A percentile compares a stretch with the other conserved stretches of the same genome.
These are phyloP conservation scores for Scheffersomyces insectosa DNA, from an alignment of 1,139 yeast species.

Conservation along the genomic window DNA sequence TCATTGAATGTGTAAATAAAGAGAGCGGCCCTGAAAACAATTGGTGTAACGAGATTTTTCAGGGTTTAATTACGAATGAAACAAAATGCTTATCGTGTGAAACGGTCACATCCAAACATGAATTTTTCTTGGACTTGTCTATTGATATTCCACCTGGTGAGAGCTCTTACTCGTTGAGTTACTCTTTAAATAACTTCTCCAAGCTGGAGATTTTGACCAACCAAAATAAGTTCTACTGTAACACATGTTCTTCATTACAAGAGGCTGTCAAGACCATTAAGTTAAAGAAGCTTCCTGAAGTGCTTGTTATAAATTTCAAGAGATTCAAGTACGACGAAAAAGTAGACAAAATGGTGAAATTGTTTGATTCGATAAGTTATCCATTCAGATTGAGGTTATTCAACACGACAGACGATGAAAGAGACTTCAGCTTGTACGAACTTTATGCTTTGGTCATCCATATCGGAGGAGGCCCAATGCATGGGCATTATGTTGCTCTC, in stretches of 20 bases:
- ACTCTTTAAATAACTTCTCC: constrained; percentile 76
- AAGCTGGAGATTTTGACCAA: constrained; percentile 84
- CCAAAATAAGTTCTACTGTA: constrained; percentile 91
- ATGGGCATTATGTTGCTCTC: constrained; percentile 90
- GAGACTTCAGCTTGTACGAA: constrained; percentile 59
- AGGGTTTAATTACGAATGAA: constrained; percentile 83
- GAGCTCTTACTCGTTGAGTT: constrained; percentile 64
- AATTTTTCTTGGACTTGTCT: constrained; percentile 81
- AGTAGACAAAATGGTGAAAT: constrained; percentile 77
- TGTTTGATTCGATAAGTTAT: constrained; percentile 82
- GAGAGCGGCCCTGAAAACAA: constrained; percentile 35
- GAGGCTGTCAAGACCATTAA: constrained; percentile 95
- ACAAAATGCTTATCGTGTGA: constrained; percentile 92
- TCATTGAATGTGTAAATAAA: constrained; percentile 66
- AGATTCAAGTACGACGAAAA: constrained; percentile 89
- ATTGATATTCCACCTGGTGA: constrained; percentile 77
- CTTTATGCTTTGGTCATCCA: constrained; percentile 86
- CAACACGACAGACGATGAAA: constrained; percentile 59
- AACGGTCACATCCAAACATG: constrained; percentile 80
- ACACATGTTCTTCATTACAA: constrained; percentile 84
- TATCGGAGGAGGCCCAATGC: constrained; percentile 97
- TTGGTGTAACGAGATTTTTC: constrained; percentile 74
- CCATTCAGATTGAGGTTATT: constrained; percentile 73
- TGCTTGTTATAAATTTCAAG: constrained; percentile 81
- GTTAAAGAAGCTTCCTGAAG: constrained; percentile 72